Percentiles rank a stretch among this genome's conserved stretches.
Conservation (phyloP, 2,329 filamentous ascomycete genomes). For the Didymosphaeria variabile region DNA sequence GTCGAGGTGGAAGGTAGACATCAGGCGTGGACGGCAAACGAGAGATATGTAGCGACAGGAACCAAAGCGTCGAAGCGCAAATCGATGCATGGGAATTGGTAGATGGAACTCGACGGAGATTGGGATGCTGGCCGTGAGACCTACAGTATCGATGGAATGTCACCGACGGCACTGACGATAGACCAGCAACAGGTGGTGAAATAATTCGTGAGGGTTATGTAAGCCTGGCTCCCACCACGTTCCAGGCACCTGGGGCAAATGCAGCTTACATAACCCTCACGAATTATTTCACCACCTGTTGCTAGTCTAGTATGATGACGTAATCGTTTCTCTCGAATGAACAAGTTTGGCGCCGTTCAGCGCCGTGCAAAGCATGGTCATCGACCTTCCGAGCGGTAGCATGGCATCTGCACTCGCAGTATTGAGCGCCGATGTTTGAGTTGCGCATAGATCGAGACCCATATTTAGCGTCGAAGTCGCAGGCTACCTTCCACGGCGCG, state of each 20-base stretch:
- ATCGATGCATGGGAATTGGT: background rate
- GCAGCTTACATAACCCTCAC: too few species aligned
- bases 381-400: background rate
- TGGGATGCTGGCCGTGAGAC: background rate
- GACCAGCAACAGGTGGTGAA: too few species aligned
- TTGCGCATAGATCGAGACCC: background rate
- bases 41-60: background rate
- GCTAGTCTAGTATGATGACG: background rate
- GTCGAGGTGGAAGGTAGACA: conserved; percentile 50
- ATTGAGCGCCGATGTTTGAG: background rate
- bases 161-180: background rate
- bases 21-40: conserved; percentile 25
- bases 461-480: background rate
- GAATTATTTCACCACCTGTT: too few species aligned
- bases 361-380: background rate
- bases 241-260: too few species aligned
- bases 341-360: background rate
- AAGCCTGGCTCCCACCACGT: too few species aligned
- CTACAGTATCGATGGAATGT: background rate
- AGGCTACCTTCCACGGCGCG: background rate
- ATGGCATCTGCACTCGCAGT: background rate
- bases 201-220: too few species aligned
- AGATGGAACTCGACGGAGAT: background rate
- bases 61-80: background rate
- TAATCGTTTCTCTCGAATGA: background rate